A percentile compares a stretch with the other conserved stretches of the same genome.
These are phyloP conservation scores for Fibroporia radiculosa DNA, from an alignment of 768 basidiomycete genomes.

Conservation along the genomic window DNA sequence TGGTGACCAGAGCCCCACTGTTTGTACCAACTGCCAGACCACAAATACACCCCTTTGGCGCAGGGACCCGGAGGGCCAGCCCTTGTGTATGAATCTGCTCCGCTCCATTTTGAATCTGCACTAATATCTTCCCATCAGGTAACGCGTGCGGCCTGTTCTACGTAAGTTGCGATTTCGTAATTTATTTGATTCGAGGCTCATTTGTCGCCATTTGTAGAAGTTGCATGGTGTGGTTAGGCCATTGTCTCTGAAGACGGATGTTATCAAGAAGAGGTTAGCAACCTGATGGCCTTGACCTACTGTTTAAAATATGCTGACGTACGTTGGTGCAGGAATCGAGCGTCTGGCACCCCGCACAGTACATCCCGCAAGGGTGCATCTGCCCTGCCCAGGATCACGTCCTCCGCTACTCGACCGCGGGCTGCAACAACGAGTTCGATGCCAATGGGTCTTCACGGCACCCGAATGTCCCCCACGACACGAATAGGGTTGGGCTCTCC, in stretches of 20 bases:
- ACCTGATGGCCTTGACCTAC: too few relatives aligned
- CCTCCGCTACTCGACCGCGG: constrained; percentile 64
- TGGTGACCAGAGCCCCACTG: constrained; percentile 64
- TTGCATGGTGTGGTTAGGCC: constrained; percentile 93
- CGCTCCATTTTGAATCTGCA: background rate
- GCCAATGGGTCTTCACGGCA: constrained; percentile 37
- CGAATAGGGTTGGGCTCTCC: constrained; percentile 22
- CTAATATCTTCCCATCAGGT: constrained; percentile 41
- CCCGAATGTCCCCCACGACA: constrained; percentile 30
- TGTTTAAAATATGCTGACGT: too few relatives aligned
- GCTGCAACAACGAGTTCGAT: constrained; percentile 58
- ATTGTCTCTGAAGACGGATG: constrained; percentile 91
- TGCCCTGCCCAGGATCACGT: constrained; percentile 69
- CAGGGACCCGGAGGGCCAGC: constrained; percentile 88
- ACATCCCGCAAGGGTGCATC: constrained; percentile 54
- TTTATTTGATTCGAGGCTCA: constrained; percentile 3
- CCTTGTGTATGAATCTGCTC: constrained; percentile 56
- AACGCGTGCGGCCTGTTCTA: constrained; percentile 93
- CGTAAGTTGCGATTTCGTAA: constrained; percentile 41
- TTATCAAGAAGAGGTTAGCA: constrained; percentile 87
- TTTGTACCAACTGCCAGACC: constrained; percentile 93
- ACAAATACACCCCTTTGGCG: constrained; percentile 94
- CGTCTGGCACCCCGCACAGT: constrained; percentile 64
- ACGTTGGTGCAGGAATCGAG: constrained; percentile 63
- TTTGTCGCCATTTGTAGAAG: constrained; percentile 50